Conservation (phyloP, 129 eudicot species). For the sunflower (Helianthus annuus) region HanXRQr2.0-SUNRISE NC_035447.2:170862665-170863164, state of each 20-base stretch:
- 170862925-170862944: neutral
- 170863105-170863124: too few relatives aligned
- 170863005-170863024: too few relatives aligned
- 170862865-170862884: neutral
- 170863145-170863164: too few relatives aligned
- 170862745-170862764: slow-evolving; percentile 36
- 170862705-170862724: slow-evolving; percentile 77
- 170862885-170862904: slow-evolving; percentile 10
- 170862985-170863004: too few relatives aligned
- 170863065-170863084: too few relatives aligned
- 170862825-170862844: slow-evolving; percentile 17
- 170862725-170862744: slow-evolving; percentile 73
- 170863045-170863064: too few relatives aligned
- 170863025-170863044: too few relatives aligned
- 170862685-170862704: slow-evolving; percentile 67
- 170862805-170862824: slow-evolving; percentile 1
- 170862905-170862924: neutral
- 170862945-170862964: too few relatives aligned
- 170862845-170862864: neutral
- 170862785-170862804: slow-evolving; percentile 22
- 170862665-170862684: slow-evolving; percentile 44
- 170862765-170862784: slow-evolving; percentile 19
- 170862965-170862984: too few relatives aligned
- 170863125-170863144: too few relatives aligned
- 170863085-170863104: too few relatives aligned